Conservation (phyloP, 2,329 filamentous ascomycete species). For the Pseudogymnoascus sp. region DNA sequence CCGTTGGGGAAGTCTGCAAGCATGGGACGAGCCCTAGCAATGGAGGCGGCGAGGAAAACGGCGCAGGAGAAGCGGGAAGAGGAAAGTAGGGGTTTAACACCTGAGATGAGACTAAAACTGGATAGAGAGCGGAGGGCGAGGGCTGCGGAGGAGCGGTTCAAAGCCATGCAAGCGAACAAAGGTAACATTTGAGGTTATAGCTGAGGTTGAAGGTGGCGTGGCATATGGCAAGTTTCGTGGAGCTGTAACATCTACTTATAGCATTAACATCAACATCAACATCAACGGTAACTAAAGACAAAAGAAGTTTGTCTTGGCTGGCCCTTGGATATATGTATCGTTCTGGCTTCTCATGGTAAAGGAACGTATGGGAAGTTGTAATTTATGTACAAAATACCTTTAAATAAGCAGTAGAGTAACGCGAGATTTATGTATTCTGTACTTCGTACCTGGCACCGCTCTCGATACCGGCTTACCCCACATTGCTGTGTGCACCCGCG, state of each 20-base stretch:
- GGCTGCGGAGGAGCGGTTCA: slow-evolving; percentile 82
- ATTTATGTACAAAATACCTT: background rate
- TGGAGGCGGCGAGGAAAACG: slow-evolving; percentile 60
- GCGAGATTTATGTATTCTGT: background rate
- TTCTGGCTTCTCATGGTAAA: too few species aligned
- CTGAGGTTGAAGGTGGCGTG: background rate
- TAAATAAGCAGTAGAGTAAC: background rate
- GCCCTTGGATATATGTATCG: background rate
- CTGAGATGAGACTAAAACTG: slow-evolving; percentile 75
- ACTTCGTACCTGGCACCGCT: background rate
- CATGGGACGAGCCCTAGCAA: slow-evolving; percentile 42
- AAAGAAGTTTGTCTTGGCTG: background rate
- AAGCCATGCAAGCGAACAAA: slow-evolving; percentile 47
- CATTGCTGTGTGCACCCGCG: background rate
- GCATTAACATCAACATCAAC: background rate
- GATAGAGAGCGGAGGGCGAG: slow-evolving; percentile 85
- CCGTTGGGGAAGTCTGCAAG: slow-evolving; percentile 32
- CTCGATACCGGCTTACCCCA: background rate
- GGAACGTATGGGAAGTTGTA: background rate
- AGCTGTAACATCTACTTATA: background rate
- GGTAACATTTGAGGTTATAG: background rate
- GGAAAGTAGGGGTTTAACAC: slow-evolving; percentile 74
- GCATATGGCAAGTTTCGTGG: background rate
- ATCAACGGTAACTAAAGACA: background rate
- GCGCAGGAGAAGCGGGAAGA: slow-evolving; percentile 76